These are phyloP conservation scores for Colletotrichum liriopes DNA, from an alignment of 2,329 filamentous ascomycete species.

Conservation along the genomic window DNA sequence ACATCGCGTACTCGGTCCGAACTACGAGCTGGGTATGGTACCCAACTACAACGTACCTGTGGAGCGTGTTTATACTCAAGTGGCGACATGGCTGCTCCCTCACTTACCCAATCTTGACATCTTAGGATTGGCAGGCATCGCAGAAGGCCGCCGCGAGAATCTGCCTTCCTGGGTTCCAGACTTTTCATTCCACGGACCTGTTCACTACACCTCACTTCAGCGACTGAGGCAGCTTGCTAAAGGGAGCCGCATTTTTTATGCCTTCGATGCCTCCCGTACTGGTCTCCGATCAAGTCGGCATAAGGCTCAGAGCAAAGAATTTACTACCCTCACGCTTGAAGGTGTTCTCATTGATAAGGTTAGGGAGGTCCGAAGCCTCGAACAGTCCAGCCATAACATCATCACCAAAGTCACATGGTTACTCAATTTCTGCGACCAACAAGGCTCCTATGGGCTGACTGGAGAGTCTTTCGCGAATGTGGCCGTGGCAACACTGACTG, in stretches of 20 bases:
- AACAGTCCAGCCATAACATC: conserved; percentile 1
- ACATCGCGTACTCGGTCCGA: conserved; percentile 18
- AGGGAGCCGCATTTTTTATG: neutral
- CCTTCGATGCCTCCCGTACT: conserved; percentile 16
- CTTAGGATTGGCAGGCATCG: conserved; percentile 19
- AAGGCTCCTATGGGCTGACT: neutral
- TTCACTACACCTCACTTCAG: conserved; percentile 14
- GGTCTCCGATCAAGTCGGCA: neutral
- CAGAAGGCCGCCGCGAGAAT: neutral
- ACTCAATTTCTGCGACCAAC: neutral
- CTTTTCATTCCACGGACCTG: conserved; percentile 13
- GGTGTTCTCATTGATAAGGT: conserved; percentile 6
- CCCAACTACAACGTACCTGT: conserved; percentile 16
- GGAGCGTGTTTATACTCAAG: conserved; percentile 20
- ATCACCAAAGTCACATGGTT: conserved; percentile 24
- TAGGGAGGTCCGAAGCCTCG: neutral
- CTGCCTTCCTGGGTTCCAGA: conserved; percentile 36
- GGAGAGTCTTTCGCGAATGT: neutral
- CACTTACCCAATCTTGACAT: conserved; percentile 33
- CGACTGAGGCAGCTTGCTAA: conserved; percentile 4
- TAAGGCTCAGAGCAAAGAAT: neutral
- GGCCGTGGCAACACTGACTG: conserved; percentile 13
- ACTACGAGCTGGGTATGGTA: neutral
- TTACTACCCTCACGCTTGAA: neutral
- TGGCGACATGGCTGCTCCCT: conserved; percentile 9